A percentile compares a stretch with the other conserved stretches of the same genome.
Evolutionary conservation across 2,329 filamentous ascomycete genomes (phyloP).

Genomic region (Phaeosphaeria sp.): DNA sequence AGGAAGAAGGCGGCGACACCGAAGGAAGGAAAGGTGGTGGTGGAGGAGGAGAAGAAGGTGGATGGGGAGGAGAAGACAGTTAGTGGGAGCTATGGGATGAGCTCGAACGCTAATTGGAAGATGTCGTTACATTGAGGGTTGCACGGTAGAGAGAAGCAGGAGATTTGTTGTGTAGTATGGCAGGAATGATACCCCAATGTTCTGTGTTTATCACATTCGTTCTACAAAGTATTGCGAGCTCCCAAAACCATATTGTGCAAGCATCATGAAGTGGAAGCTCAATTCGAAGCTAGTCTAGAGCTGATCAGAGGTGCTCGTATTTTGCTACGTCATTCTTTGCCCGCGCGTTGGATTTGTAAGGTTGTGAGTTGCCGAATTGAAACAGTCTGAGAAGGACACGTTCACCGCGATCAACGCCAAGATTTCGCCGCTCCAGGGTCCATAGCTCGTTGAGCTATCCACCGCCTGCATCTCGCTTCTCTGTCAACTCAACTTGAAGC

Average conservation of each 20-base stretch:
- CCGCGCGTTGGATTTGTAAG: slow-evolving; percentile 32
- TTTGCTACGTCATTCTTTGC: not conserved
- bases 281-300: not conserved
- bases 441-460: slow-evolving; percentile 19
- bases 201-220: no score
- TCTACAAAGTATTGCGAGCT: no score
- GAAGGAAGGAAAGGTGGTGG: not conserved
- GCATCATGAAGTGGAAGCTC: no score
- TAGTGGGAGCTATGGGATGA: slow-evolving; percentile 45
- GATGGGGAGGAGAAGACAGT: slow-evolving; percentile 35
- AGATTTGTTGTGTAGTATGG: no score
- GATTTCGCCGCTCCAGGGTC: slow-evolving; percentile 27
- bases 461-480: slow-evolving; percentile 15
- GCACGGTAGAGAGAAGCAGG: no score
- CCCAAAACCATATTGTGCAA: no score
- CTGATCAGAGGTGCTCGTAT: not conserved
- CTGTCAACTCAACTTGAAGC: slow-evolving; percentile 20
- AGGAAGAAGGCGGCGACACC: slow-evolving; percentile 2
- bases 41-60: slow-evolving; percentile 2
- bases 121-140: slow-evolving; percentile 33
- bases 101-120: slow-evolving; percentile 33
- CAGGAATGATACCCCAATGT: not conserved
- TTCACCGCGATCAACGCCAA: slow-evolving; percentile 29
- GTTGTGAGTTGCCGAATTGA: slow-evolving; percentile 17
- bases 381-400: slow-evolving; percentile 37